phyloP scores from a whole-genome alignment of 1,284 basidiomycete species.

The Rhodofomes roseus region DNA sequence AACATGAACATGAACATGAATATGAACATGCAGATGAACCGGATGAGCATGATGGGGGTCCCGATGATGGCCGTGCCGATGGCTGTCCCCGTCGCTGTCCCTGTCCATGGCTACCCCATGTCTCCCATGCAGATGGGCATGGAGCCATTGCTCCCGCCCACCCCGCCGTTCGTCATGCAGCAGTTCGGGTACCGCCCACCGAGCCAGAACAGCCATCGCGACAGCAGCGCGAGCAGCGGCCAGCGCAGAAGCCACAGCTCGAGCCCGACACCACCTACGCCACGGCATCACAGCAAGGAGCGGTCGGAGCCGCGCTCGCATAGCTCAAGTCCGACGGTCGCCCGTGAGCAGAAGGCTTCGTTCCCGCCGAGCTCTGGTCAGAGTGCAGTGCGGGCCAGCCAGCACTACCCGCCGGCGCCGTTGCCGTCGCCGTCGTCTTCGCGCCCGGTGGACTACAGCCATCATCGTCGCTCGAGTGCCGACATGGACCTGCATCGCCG shows the following conservation, averaged over 20 bases:
- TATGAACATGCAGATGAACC: conserved; percentile 20
- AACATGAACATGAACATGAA: conserved; percentile 13
- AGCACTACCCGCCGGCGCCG: not conserved
- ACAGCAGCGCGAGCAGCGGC: conserved; percentile 5
- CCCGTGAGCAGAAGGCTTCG: conserved; percentile 2
- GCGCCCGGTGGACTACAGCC: conserved; percentile 4
- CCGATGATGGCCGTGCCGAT: conserved; percentile 36
- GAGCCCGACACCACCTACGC: conserved; percentile 1
- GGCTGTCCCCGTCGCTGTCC: conserved; percentile 26
- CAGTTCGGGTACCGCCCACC: conserved; percentile 33
- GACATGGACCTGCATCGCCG: conserved; percentile 9
- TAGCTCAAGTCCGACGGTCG: conserved; percentile 24
- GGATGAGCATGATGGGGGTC: conserved; percentile 23
- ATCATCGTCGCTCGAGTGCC: conserved; percentile 21
- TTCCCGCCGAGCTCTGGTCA: conserved; percentile 17
- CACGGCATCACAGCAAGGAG: conserved; percentile 10
- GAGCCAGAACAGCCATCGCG: conserved; percentile 16
- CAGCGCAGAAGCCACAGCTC: conserved; percentile 4
- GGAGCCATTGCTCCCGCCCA: conserved; percentile 65
- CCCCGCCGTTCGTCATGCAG: conserved; percentile 72
- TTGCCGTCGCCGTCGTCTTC: conserved; percentile 2
- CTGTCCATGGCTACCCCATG: conserved; percentile 18
- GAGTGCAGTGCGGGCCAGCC: conserved; percentile 18
- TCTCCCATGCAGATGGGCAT: conserved; percentile 8
- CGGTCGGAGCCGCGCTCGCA: conserved; percentile 22